Percentiles rank a stretch among this genome's conserved stretches.
These are phyloP conservation scores for Rhodotorula sp. DNA, from an alignment of 1,284 basidiomycete genomes.

Conservation along the genomic window DNA sequence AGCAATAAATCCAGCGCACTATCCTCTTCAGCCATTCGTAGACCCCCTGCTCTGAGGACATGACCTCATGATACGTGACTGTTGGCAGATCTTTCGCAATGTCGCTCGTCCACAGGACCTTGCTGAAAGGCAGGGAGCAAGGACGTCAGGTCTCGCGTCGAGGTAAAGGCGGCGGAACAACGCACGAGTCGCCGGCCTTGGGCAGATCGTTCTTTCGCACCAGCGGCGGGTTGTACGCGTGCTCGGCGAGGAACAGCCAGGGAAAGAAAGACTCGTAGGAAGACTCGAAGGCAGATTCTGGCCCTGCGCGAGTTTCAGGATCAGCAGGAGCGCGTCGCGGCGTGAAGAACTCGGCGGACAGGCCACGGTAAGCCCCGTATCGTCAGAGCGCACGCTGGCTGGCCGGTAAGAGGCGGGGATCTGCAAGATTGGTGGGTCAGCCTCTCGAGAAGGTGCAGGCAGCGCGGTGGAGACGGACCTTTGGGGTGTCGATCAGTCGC, in stretches of 20 bases:
- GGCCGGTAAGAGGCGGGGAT: constrained; percentile 74
- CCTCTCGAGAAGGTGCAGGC: not conserved
- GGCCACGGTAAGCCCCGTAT: constrained; percentile 66
- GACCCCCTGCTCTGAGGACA: constrained; percentile 69
- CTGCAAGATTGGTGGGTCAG: constrained; percentile 52
- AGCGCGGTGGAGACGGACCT: constrained; percentile 56
- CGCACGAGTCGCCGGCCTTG: not conserved
- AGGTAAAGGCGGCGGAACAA: not conserved
- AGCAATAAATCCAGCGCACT: constrained; percentile 56
- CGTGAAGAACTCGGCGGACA: constrained; percentile 56
- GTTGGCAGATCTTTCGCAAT: constrained; percentile 76
- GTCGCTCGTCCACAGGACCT: constrained; percentile 75
- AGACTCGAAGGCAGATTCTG: constrained; percentile 25
- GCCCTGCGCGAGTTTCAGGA: constrained; percentile 29
- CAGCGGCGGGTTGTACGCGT: constrained; percentile 71
- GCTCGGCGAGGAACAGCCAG: constrained; percentile 75
- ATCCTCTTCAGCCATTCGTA: constrained; percentile 80
- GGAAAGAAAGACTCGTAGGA: constrained; percentile 69
- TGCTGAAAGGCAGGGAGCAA: constrained; percentile 55
- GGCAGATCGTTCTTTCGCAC: constrained; percentile 42
- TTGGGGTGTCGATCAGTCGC: constrained; percentile 78
- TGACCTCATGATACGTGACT: constrained; percentile 72
- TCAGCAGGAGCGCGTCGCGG: not conserved
- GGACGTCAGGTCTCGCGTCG: not conserved
- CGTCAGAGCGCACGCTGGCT: constrained; percentile 61